Percentiles rank a stretch among this genome's conserved stretches.
Conservation (phyloP, 1,139 yeast genomes). For the Candida labiduridarum region DNA sequence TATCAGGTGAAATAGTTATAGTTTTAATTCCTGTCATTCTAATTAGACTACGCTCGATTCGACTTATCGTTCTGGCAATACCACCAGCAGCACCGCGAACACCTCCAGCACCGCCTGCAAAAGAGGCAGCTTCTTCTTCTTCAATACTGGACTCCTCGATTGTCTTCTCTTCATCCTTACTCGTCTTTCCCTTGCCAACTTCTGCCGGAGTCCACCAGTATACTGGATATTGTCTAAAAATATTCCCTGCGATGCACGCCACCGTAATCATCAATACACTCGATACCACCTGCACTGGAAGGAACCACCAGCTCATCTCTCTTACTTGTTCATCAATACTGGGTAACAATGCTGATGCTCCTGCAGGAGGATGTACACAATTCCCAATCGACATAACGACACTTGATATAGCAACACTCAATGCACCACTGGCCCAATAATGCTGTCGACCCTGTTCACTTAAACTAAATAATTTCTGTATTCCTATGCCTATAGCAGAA, state of each 20-base stretch:
- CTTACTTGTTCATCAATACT: constrained; percentile 49
- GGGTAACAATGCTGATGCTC: constrained; percentile 70
- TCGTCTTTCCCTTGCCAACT: constrained; percentile 3
- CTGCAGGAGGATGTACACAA: constrained; percentile 75
- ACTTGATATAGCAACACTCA: constrained; percentile 59
- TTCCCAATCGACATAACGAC: constrained; percentile 59
- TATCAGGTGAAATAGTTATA: constrained; percentile 24
- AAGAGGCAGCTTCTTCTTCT: constrained; percentile 7
- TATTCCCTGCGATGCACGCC: constrained; percentile 59
- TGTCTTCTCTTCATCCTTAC: not conserved
- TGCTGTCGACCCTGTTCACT: constrained; percentile 41
- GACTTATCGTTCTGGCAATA: constrained; percentile 7
- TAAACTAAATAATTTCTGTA: constrained; percentile 56
- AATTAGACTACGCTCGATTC: constrained; percentile 6
- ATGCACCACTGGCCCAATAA: constrained; percentile 64
- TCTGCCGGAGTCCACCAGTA: constrained; percentile 63
- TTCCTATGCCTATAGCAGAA: constrained; percentile 55
- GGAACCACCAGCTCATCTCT: constrained; percentile 67
- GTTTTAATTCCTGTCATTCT: constrained; percentile 5
- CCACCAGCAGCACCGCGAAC: not conserved
- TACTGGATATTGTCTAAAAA: constrained; percentile 56
- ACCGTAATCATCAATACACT: constrained; percentile 52
- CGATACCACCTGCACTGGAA: constrained; percentile 59
- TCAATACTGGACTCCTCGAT: constrained; percentile 1
- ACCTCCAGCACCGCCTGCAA: constrained; percentile 5